These are phyloP conservation scores for Clarireedia monteithiana DNA, from an alignment of 2,329 filamentous ascomycete genomes.

Conservation along the genomic window DNA sequence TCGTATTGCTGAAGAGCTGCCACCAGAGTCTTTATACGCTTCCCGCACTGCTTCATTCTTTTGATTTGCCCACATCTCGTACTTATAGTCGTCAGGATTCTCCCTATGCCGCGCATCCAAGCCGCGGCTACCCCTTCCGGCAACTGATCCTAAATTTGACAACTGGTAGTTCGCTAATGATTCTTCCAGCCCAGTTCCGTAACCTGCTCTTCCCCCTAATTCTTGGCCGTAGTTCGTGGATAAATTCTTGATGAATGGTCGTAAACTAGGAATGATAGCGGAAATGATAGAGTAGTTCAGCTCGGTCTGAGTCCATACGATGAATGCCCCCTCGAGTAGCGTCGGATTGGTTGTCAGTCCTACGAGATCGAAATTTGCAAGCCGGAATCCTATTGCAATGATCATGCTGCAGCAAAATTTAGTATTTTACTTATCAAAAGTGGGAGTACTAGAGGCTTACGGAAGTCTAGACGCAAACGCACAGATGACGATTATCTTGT, in stretches of 20 bases:
- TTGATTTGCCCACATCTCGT: slow-evolving; percentile 8
- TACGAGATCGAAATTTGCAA: slow-evolving; percentile 30
- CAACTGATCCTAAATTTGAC: neutral
- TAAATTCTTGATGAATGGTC: slow-evolving; percentile 35
- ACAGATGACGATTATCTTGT: slow-evolving; percentile 33
- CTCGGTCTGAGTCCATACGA: slow-evolving; percentile 34
- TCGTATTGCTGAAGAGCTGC: neutral
- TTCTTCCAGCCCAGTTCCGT: neutral
- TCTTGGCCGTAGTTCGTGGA: slow-evolving; percentile 28
- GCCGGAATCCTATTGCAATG: slow-evolving; percentile 31
- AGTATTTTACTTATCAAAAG: neutral
- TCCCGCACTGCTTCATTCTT: neutral
- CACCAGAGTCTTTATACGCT: neutral
- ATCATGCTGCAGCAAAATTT: slow-evolving; percentile 30
- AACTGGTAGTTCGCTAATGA: slow-evolving; percentile 7
- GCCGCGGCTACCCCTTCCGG: neutral
- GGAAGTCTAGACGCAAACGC: slow-evolving; percentile 35
- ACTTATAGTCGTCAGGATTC: slow-evolving; percentile 10
- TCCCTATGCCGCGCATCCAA: neutral
- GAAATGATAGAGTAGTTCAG: slow-evolving; percentile 35
- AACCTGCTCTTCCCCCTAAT: neutral
- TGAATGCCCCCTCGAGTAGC: slow-evolving; percentile 30
- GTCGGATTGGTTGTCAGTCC: slow-evolving; percentile 30
- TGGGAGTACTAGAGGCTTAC: slow-evolving; percentile 21
- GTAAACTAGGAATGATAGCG: slow-evolving; percentile 37